Conservation (phyloP, 306 rosid genomes). For the Vicia faba region DNA sequence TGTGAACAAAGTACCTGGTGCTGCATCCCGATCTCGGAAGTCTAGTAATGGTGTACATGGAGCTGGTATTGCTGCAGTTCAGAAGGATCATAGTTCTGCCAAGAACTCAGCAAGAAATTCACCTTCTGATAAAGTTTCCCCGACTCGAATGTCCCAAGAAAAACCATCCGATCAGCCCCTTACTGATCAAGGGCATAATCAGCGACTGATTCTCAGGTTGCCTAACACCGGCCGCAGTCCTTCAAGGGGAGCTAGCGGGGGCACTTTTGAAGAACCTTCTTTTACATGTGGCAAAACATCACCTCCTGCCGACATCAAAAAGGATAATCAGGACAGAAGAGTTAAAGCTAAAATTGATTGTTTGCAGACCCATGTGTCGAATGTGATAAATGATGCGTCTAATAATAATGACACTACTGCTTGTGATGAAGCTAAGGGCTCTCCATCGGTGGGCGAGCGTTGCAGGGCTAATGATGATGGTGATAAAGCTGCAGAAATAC, state of each 20-base stretch:
- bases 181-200: constrained; percentile 56
- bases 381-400: constrained; percentile 54
- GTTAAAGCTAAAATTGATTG: constrained; percentile 57
- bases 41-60: constrained; percentile 70
- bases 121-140: constrained; percentile 55
- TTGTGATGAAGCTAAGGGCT: constrained; percentile 57
- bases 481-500: constrained; percentile 46
- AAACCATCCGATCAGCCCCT: constrained; percentile 59
- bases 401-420: constrained; percentile 55
- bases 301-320: constrained; percentile 72
- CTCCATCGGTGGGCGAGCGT: constrained; percentile 53
- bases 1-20: constrained; percentile 51
- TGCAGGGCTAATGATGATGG: constrained; percentile 49
- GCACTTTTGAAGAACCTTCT: constrained; percentile 65
- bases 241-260: constrained; percentile 58
- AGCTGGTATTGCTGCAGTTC: constrained; percentile 51
- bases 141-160: constrained; percentile 49
- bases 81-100: constrained; percentile 54
- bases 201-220: constrained; percentile 65
- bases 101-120: constrained; percentile 47
- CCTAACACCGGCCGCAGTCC: constrained; percentile 77
- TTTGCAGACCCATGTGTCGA: constrained; percentile 44
- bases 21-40: constrained; percentile 67
- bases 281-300: constrained; percentile 54
- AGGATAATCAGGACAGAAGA: constrained; percentile 55